Evolutionary conservation across 1,284 basidiomycete genomes (phyloP), one percentile per base, ranked within the genome.

Genomic region (Ceratobasidium sp.): DNA sequence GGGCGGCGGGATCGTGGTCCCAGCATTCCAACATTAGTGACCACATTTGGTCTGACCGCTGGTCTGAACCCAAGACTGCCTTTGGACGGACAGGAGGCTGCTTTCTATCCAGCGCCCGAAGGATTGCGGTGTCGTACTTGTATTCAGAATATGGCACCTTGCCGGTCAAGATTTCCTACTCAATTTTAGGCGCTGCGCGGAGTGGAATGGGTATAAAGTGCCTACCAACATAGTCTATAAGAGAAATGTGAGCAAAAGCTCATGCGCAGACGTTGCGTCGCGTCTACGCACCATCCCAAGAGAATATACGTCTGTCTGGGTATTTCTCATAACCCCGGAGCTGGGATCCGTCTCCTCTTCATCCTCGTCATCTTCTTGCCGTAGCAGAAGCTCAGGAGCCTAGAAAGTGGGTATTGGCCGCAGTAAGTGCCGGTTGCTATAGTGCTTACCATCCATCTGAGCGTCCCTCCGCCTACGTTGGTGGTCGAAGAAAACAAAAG

Each of bases 401-500:
- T 64, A 21, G 8, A 59, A 43, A 28, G 14, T 26, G n/a, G 43
- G 9, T n/a, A 61, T 46, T 18, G 28, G 30, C 1, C 13, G 35
- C 14, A 11, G 38, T 41, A 43, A 2, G 13, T 8, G 21, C 3
- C 11, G 3, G 16, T 47, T 6, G 23, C 18, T 8, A 18, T 8
- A 23, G 14, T 21, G 23, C 35, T 64, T 32, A 64, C 62, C 62
- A 64, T 64, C 62, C 62, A 64, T 23, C 62, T n/a, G 32, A 50
- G 62, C 18, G 62, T 64, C 9, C 62, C 62, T 38, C 62, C 62
- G 30, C 62, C 62, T 16, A 50, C 13, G 21, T 50, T 46, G 28
- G 49, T 67, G 18, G 64, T 67, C 50, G 52, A 49, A 8, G 64
- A 41, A n/a, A 67, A 67, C 8, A 9, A 18, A n/a, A 67, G 64